Evolutionary conservation across 2,329 filamentous ascomycete species (phyloP), one percentile per base, ranked within the genome.

Genomic region (Canariomyces notabilis): DNA sequence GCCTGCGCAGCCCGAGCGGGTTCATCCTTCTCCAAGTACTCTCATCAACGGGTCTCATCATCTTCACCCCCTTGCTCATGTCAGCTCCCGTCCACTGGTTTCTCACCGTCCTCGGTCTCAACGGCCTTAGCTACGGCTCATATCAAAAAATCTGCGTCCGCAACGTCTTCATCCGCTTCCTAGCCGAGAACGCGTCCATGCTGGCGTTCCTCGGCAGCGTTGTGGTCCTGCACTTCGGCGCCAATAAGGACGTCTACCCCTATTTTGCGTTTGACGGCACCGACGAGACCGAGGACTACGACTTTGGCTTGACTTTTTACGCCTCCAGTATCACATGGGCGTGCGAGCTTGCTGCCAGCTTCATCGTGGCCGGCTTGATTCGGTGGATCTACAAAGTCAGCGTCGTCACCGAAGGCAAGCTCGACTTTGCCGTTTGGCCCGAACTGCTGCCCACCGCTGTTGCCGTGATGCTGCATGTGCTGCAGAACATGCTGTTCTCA

Each of bases 401-500:
- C 53, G 79, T 84, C 41, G 80, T 79, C 15, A 68, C 77, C 33
- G 82, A 85, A 66, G 82, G 79, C 20, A 80, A 77, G 64, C 67
- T 77, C 50, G 82, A 85, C 63, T 67, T 85, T 54, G 75, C 74
- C 6, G 76, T 79, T 45, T 85, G 81, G 78, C 81, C 82, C 2
- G 82, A 85, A 67, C 64, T 85, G 57, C 64, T 85, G 57, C 82
- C 82, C 15, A 83, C 82, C 3, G 78, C 77, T 44, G 77, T 82
- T 16, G 79, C 77, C 18, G 81, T 84, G 18, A 80, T 79, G 68
- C 67, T 85, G 61, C 82, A 85, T 57, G 82, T 85, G 41, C 60
- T 85, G 64, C 82, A 85, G 66, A 85, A 85, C 61, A 85, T 85
- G 82, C 64, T 85, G 46, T 85, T 85, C 65, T 81, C 79, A 37